These are phyloP conservation scores for Trichoderma sp. DNA, from an alignment of 2,329 filamentous ascomycete genomes.

Conservation along the genomic window DNA sequence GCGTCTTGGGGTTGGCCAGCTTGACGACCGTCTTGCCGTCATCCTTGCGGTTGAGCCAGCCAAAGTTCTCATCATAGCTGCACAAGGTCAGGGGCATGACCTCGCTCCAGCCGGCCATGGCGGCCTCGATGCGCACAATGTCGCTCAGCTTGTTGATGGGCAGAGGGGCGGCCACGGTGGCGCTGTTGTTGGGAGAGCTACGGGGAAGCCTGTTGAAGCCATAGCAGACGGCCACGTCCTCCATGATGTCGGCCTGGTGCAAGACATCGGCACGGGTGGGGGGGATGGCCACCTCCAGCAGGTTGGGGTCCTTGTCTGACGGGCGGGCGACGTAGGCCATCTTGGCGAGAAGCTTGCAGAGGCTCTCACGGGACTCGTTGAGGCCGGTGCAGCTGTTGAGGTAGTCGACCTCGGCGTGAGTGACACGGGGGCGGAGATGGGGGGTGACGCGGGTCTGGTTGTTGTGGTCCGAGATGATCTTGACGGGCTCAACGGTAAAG, in stretches of 20 bases:
- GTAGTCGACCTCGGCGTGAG: conserved; percentile 85
- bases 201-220: conserved; percentile 95
- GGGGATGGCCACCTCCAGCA: conserved; percentile 80
- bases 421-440: conserved; percentile 70
- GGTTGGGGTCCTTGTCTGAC: conserved; percentile 63
- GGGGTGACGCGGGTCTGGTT: conserved; percentile 76
- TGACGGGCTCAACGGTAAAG: conserved; percentile 91
- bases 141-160: conserved; percentile 93
- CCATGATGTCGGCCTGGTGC: conserved; percentile 97
- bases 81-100: conserved; percentile 95
- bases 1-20: conserved; percentile 88
- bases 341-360: conserved; percentile 77
- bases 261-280: conserved; percentile 91
- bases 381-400: conserved; percentile 92
- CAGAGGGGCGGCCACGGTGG: conserved; percentile 81
- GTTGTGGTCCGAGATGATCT: conserved; percentile 91
- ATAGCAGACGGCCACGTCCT: conserved; percentile 94
- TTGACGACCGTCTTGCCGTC: conserved; percentile 79
- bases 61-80: conserved; percentile 97
- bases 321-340: conserved; percentile 86
- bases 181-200: conserved; percentile 79
- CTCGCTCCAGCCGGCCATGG: conserved; percentile 94
- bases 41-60: conserved; percentile 86
- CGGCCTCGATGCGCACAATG: conserved; percentile 82
- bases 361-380: conserved; percentile 66